Conservation (phyloP, 2,329 filamentous ascomycete species). For the Calonectria pteridis region DNA sequence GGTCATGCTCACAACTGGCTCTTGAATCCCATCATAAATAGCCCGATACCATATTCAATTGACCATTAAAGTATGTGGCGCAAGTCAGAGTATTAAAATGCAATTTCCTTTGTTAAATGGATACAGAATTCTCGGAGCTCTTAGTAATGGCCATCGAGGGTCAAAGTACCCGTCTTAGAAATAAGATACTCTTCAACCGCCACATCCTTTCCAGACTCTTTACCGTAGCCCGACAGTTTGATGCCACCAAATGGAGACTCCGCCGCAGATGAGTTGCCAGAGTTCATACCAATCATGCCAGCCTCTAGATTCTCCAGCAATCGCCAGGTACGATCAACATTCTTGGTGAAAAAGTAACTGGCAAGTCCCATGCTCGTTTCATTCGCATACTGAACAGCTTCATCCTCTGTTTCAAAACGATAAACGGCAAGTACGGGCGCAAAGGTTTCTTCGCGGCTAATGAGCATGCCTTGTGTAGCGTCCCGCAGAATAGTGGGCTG, state of each 20-base stretch:
- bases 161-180: slow-evolving; percentile 46
- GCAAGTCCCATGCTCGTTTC: slow-evolving; percentile 34
- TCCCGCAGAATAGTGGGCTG: slow-evolving; percentile 33
- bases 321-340: slow-evolving; percentile 23
- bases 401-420: slow-evolving; percentile 32
- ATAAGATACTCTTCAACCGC: slow-evolving; percentile 58
- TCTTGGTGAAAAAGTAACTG: slow-evolving; percentile 31
- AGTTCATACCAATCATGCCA: slow-evolving; percentile 36
- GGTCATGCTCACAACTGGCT: too few species aligned
- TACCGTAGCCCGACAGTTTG: slow-evolving; percentile 35
- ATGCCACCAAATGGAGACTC: slow-evolving; percentile 51
- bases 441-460: slow-evolving; percentile 34
- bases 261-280: slow-evolving; percentile 46
- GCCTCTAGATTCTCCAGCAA: slow-evolving; percentile 35
- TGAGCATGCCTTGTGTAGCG: slow-evolving; percentile 1
- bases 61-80: too few species aligned
- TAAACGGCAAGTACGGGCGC: slow-evolving; percentile 30
- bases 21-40: too few species aligned
- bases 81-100: background rate
- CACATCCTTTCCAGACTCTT: slow-evolving; percentile 55
- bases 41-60: too few species aligned
- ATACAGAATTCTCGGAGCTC: background rate
- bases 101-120: background rate
- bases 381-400: slow-evolving; percentile 29
- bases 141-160: background rate